Evolutionary conservation across 2,329 filamentous ascomycete species (phyloP), one percentile per base, ranked within the genome.

Genomic region (Penicillium oxalicum): DNA sequence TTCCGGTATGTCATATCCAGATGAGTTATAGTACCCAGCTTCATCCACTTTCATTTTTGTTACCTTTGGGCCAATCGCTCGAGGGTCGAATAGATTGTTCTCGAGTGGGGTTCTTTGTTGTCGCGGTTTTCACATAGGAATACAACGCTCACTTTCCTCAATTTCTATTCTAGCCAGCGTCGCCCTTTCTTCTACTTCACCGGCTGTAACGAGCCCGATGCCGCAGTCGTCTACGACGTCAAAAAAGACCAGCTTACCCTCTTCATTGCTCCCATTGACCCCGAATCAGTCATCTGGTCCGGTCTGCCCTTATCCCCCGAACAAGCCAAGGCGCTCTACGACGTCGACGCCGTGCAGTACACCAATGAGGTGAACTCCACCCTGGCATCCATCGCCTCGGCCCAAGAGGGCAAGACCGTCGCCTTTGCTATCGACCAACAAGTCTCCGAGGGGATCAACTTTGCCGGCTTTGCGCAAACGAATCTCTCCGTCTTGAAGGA

Each of bases 171-270:
- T 36, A 90, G 88, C 56, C 91, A 96, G 72, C 87, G 91, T 54
- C 85, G 93, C 47, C 88, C 83, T 69, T 98, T 98, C 74, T 96
- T 87, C 80, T 98, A 98, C 71, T 77, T 97, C 39, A 91, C 88
- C 25, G 93, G 93, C 59, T 94, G 84, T 64, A 79, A 83, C 53
- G 77, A 94, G 28, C 80, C 91, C 50, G 90, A 96, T 69, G 86
- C 86, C 61, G 84, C 84, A 65, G 80, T 89, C 51, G 79, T 85
- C 48, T 95, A 96, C 74, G 85, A 95, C 56, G 84, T 95, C 49
- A 75, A 79, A 40, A 77, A 81, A 41, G 79, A 83, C 56, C 82
- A 83, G 59, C 80, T 91, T 36, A 94, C 85, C 2, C 82, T 98
- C 42, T 98, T 91, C 73, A 91, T 98, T 60, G 91, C 93, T 2